phyloP scores from a whole-genome alignment of 2,329 filamentous ascomycete genomes.

The Penicillium frequentans region DNA sequence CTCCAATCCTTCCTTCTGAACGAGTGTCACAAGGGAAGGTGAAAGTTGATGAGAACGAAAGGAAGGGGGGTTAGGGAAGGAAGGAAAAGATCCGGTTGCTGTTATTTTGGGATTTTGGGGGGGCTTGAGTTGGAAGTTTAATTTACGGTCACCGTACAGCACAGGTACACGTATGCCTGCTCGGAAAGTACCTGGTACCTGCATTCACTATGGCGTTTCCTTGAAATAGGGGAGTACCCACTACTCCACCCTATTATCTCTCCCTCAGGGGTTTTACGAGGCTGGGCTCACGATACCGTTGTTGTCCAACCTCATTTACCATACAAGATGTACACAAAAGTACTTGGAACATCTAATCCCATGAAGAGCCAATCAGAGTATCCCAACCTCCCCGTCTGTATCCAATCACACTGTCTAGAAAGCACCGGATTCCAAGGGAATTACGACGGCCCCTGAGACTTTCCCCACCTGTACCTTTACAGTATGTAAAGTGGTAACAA shows the following conservation, averaged over 20 bases:
- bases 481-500: constrained; percentile 19
- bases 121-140: constrained; percentile 9
- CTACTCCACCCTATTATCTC: neutral
- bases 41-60: constrained; percentile 29
- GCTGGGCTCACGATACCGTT: constrained; percentile 2
- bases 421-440: constrained; percentile 23
- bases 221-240: constrained; percentile 4
- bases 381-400: neutral
- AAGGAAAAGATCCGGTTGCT: constrained; percentile 13
- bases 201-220: neutral
- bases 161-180: constrained; percentile 14
- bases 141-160: constrained; percentile 23
- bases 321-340: neutral
- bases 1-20: constrained; percentile 15
- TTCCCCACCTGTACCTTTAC: constrained; percentile 20
- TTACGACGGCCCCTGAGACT: constrained; percentile 33
- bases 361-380: neutral
- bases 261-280: neutral
- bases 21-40: constrained; percentile 30
- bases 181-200: constrained; percentile 15
- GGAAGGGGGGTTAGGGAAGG: constrained; percentile 21
- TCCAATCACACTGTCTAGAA: constrained; percentile 5
- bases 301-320: neutral
- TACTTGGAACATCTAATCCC: neutral
- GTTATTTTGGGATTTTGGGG: constrained; percentile 8